Percentiles rank a stretch among this genome's conserved stretches.
Evolutionary conservation across 164 flowering plant genomes (phyloP).

Genomic region (Paratinospora sagittata): DNA sequence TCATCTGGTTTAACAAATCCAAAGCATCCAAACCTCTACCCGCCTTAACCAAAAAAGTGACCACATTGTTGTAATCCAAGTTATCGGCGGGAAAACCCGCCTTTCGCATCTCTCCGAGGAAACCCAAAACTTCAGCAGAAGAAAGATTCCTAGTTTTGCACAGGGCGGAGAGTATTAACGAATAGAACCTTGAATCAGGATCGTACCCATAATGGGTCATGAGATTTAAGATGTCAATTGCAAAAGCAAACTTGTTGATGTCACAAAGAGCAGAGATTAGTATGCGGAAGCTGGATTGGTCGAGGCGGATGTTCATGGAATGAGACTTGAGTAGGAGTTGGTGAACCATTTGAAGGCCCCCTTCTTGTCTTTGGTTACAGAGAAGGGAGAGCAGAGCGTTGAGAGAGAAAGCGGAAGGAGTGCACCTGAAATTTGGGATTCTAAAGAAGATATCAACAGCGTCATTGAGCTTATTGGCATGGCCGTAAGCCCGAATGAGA

Average conservation of each 20-base stretch:
- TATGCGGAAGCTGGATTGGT: constrained; percentile 48
- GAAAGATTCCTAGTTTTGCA: constrained; percentile 28
- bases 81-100: constrained; percentile 40
- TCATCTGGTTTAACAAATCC: constrained; percentile 49
- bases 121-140: constrained; percentile 31
- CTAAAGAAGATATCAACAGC: constrained; percentile 51
- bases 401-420: constrained; percentile 51
- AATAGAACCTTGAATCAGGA: constrained; percentile 40
- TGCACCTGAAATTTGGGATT: constrained; percentile 66
- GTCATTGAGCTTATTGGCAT: constrained; percentile 28
- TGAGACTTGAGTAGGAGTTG: constrained; percentile 38
- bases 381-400: constrained; percentile 48
- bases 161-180: constrained; percentile 37
- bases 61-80: constrained; percentile 43
- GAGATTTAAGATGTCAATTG: constrained; percentile 42
- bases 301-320: constrained; percentile 52
- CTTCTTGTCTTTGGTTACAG: constrained; percentile 23
- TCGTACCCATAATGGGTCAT: constrained; percentile 41
- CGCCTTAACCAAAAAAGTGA: constrained; percentile 43
- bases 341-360: constrained; percentile 39
- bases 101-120: constrained; percentile 41
- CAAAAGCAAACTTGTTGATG: constrained; percentile 38
- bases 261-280: constrained; percentile 54
- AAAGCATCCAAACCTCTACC: constrained; percentile 45
- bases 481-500: constrained; percentile 41